phyloP scores from a whole-genome alignment of 1,139 yeast species.

The Taphrina flavorubra region DNA sequence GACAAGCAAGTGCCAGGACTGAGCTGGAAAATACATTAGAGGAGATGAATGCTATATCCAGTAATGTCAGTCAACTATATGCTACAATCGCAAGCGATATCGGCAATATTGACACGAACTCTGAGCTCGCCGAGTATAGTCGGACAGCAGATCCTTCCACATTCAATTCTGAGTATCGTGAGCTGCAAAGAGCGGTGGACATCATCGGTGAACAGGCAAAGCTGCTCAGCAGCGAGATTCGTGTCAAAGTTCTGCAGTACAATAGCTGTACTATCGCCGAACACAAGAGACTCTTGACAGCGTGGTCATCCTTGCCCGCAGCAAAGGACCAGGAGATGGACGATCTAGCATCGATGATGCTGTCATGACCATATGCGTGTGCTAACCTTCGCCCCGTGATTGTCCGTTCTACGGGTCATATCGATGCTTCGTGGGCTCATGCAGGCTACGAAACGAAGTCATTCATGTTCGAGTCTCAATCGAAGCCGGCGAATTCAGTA shows the following conservation, averaged over 20 bases:
- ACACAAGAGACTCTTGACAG: conserved; percentile 2
- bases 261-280: neutral
- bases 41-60: conserved; percentile 13
- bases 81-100: neutral
- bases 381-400: no score
- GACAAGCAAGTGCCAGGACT: neutral
- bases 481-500: conserved; percentile 25
- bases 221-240: neutral
- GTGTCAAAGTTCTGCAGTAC: conserved; percentile 18
- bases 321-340: conserved; percentile 23
- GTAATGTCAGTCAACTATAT: conserved; percentile 3
- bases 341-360: conserved; percentile 24
- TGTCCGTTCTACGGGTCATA: no score
- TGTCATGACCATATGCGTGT: neutral
- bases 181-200: conserved; percentile 15
- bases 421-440: no score
- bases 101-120: conserved; percentile 8
- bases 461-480: neutral
- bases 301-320: conserved; percentile 5
- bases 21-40: conserved; percentile 11
- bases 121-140: conserved; percentile 16
- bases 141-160: conserved; percentile 1
- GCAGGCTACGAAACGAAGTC: no score
- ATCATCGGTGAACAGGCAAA: conserved; percentile 16
- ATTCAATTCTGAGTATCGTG: conserved; percentile 18